Conservation (phyloP, 805 yeast genomes). For the Sugiyamaella marilandica region DNA sequence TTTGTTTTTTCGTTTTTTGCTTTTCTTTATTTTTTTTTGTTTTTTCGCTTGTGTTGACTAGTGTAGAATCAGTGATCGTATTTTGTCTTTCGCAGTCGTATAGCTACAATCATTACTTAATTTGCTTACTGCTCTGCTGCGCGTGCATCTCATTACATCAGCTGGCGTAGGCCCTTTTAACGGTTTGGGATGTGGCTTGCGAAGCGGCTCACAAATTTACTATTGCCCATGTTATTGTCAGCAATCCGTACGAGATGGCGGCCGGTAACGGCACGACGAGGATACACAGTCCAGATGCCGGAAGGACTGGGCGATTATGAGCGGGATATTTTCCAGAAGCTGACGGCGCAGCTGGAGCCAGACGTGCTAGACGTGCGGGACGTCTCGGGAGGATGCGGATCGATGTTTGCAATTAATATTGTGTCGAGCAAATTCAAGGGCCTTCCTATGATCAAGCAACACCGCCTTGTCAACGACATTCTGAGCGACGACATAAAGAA, state of each 20-base stretch:
- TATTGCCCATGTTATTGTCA: neutral
- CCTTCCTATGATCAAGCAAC: conserved; percentile 82
- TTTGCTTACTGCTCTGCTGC: neutral
- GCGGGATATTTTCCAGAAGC: conserved; percentile 51
- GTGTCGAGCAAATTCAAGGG: conserved; percentile 74
- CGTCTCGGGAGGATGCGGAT: conserved; percentile 94
- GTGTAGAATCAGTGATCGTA: too few relatives aligned
- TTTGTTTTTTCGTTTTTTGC: too few relatives aligned
- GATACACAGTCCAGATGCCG: conserved; percentile 1
- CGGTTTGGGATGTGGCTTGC: neutral
- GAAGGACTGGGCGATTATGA: conserved; percentile 55
- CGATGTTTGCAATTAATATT: conserved; percentile 88
- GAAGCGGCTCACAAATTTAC: conserved; percentile 2
- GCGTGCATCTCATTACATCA: neutral
- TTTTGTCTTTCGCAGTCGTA: too few relatives aligned
- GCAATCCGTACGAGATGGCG: neutral
- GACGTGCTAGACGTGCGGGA: conserved; percentile 62
- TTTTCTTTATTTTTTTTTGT: too few relatives aligned
- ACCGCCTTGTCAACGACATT: conserved; percentile 76
- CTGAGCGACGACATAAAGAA: conserved; percentile 78
- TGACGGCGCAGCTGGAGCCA: conserved; percentile 57
- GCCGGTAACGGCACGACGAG: neutral
- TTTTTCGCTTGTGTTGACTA: too few relatives aligned
- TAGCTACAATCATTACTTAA: too few relatives aligned
- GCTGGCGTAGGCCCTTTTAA: neutral